Conservation (phyloP, 2,329 filamentous ascomycete genomes). For the Incumbomyces delicatus region DNA sequence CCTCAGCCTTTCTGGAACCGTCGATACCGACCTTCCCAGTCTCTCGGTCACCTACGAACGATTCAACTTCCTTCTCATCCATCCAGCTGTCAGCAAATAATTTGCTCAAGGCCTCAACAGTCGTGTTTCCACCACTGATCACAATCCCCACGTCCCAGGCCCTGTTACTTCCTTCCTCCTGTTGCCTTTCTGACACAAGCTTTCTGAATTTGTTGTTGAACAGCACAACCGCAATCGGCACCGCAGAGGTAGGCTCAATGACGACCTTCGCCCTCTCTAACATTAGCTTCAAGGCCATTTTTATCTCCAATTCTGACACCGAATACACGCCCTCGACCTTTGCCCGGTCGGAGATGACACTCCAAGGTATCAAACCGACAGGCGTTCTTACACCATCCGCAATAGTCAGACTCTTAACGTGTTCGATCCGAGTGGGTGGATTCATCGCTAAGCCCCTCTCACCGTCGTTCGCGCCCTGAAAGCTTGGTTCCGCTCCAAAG, state of each 20-base stretch:
- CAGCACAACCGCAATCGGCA: slow-evolving; percentile 71
- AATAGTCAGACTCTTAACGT: slow-evolving; percentile 68
- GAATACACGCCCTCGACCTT: slow-evolving; percentile 62
- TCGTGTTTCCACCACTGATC: slow-evolving; percentile 56
- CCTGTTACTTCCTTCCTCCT: slow-evolving; percentile 53
- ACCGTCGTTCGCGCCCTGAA: slow-evolving; percentile 76
- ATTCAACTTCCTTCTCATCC: neutral
- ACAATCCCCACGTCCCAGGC: slow-evolving; percentile 64
- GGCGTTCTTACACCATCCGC: slow-evolving; percentile 84
- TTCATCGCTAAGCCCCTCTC: slow-evolving; percentile 58
- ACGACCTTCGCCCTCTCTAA: slow-evolving; percentile 84
- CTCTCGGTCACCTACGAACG: slow-evolving; percentile 9
- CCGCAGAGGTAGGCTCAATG: slow-evolving; percentile 77
- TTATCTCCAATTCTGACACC: slow-evolving; percentile 76
- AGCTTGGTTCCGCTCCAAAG: slow-evolving; percentile 78
- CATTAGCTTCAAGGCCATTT: slow-evolving; percentile 63
- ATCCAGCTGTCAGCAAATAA: slow-evolving; percentile 33
- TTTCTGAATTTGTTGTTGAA: slow-evolving; percentile 75
- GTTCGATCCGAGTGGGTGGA: slow-evolving; percentile 45
- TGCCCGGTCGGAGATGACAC: slow-evolving; percentile 59
- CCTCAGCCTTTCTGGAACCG: slow-evolving; percentile 14
- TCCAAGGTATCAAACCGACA: slow-evolving; percentile 67
- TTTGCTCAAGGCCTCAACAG: slow-evolving; percentile 49
- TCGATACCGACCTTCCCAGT: slow-evolving; percentile 12
- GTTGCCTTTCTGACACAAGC: slow-evolving; percentile 39